Evolutionary conservation across 306 rosid genomes (phyloP).

Genomic region (Rosa persica): DNA sequence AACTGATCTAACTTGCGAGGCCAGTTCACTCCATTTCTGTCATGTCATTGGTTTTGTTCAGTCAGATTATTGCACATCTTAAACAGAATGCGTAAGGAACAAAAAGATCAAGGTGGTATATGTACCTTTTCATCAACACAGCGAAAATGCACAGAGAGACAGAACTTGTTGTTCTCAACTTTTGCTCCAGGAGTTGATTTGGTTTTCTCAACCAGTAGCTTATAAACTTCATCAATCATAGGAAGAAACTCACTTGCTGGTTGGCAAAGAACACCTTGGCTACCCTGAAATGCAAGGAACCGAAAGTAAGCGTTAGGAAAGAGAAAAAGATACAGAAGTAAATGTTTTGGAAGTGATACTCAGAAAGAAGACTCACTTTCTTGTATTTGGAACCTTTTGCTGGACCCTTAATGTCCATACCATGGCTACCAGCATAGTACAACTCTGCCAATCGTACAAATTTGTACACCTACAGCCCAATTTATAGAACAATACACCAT

Average conservation of each 20-base stretch:
- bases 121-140: constrained; percentile 88
- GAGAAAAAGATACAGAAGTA: neutral
- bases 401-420: constrained; percentile 97
- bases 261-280: constrained; percentile 69
- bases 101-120: neutral
- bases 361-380: constrained; percentile 46
- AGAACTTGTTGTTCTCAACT: constrained; percentile 89
- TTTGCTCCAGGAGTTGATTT: constrained; percentile 70
- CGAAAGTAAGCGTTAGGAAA: neutral
- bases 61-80: neutral
- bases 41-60: constrained; percentile 3
- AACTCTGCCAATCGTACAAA: constrained; percentile 83
- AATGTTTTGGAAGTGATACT: neutral
- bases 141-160: constrained; percentile 84
- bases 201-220: constrained; percentile 57
- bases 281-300: constrained; percentile 39
- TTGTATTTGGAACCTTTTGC: constrained; percentile 60
- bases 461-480: constrained; percentile 54
- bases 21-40: constrained; percentile 86
- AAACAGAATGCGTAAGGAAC: neutral
- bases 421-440: constrained; percentile 99
- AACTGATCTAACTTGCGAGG: constrained; percentile 74
- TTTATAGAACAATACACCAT: neutral
- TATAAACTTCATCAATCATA: constrained; percentile 79
- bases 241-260: constrained; percentile 88